Base-by-base conservation (phyloP, 805 yeast genomes). In the Starmerella potacharoeniae region DNA sequence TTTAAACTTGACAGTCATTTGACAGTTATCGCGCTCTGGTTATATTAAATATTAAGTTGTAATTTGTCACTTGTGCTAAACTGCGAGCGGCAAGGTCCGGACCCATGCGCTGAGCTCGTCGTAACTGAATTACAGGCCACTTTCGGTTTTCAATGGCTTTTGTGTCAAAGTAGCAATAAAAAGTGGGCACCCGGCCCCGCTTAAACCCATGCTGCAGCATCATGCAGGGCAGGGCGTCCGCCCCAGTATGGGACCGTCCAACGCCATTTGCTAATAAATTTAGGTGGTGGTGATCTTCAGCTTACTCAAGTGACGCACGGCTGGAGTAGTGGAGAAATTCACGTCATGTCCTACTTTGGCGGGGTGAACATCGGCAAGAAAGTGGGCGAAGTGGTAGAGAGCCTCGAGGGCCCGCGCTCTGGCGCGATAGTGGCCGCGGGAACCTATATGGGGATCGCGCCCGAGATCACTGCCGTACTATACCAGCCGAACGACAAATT, bases 391-490 rank as follows among this genome's bases (percentile, higher is more conserved):
- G 7, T 10, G 16, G 10, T 48, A 8, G 31, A 46, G 33, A n/a
- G 13, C 14, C 5, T 30, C 1, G 37, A 36, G n/a, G 30, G 43
- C 42, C 37, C 50, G 17, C 41, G 55, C 9, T 55, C 56, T 13
- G 16, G 42, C 35, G 8, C 13, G 8, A 44, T 55, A 4, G 58
- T 53, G 6, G 51, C 48, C 16, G 44, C 28, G 6, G 54, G 53
- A 10, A 55, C 58, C n/a, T 64, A 62, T 49, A 6, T 54, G 6
- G 66, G 66, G 14, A 59, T 59, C 3, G 61, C 64, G 2, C 66
- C 66, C 4, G 96, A 89, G 66, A 88, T 86, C 65, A 89, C 97
- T 0, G 84, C 84, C 64, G 85, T 91, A 17, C 71, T 86, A 28
- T 91, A 89, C 65, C 83, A 84, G 60, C 83, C 89, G 6, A 67